Evolutionary conservation across 805 yeast species (phyloP), one percentile per base, ranked within the genome.

Genomic region (Pichia rugopelliculosa): DNA sequence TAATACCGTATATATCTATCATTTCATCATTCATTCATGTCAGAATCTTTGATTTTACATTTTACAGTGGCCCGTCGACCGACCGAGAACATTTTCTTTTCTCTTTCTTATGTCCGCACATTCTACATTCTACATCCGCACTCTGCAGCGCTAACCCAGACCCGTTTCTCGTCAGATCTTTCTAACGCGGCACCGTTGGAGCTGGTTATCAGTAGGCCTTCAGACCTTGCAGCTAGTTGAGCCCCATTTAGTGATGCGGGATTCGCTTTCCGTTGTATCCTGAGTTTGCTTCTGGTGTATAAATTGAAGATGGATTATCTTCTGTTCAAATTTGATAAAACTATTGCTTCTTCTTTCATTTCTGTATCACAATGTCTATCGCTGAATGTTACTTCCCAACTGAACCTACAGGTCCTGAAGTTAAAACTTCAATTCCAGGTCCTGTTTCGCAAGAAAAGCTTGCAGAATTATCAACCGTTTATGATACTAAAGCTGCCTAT

Each of bases 401-500:
- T 45, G 82, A 77, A 60, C 81, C 82, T 40, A 53, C 59, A 23
- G 71, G 59, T 20, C 82, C 82, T 30, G 56, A 56, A 8, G 59
- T 77, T 38, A 67, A 57, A 45, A 62, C 77, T n/a, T 52, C 62
- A 7, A 63, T 72, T 53, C 80, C 80, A 27, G 80, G 80, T 45
- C 77, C 80, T 5, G 61, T 61, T 45, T 63, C 76, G 22, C 55
- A 61, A 46, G 66, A 59, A 15, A 65, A 62, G 24, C 62, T 73
- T 51, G 64, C 61, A 33, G 58, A 72, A 18, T 67, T 77, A 45
- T 63, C 67, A 39, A 53, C 69, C 36, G 82, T 77, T 13, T 79
- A 77, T 52, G 87, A 82, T 58, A 65, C 82, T 44, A 72, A 85
- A 66, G 75, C 84, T 21, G 78, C 76, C 11, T 80, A 80, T 61